Evolutionary conservation across 2,329 filamentous ascomycete species (phyloP).

Genomic region (Teratosphaeria zuluensis): DNA sequence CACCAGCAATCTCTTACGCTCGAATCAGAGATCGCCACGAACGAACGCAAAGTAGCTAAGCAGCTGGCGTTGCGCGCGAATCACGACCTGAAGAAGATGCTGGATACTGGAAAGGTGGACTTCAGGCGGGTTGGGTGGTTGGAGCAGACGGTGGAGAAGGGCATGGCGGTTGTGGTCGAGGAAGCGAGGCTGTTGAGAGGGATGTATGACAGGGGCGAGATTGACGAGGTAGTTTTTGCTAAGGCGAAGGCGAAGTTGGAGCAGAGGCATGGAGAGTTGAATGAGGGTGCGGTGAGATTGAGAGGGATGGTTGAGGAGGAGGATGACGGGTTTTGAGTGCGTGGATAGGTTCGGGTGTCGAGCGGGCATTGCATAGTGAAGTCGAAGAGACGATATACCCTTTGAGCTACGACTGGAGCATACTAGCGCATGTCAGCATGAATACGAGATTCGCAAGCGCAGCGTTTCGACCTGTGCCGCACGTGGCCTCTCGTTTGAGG

Average conservation of each 20-base stretch:
- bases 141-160: conserved; percentile 19
- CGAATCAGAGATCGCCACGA: conserved; percentile 1
- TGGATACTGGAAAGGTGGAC: conserved; percentile 19
- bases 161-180: conserved; percentile 12
- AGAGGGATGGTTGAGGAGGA: conserved; percentile 16
- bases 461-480: no score
- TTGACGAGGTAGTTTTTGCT: conserved; percentile 9
- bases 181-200: conserved; percentile 11
- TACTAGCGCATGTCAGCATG: neutral
- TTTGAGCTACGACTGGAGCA: neutral
- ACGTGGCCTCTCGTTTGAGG: no score
- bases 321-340: neutral
- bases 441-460: neutral
- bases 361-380: neutral
- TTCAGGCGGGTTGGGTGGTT: conserved; percentile 13
- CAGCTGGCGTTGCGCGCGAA: conserved; percentile 17
- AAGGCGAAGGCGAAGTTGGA: conserved; percentile 10
- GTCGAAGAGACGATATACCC: neutral
- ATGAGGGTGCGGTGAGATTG: conserved; percentile 16
- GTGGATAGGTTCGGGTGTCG: neutral
- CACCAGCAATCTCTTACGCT: conserved; percentile 3
- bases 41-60: conserved; percentile 11
- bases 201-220: conserved; percentile 8
- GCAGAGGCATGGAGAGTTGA: conserved; percentile 11
- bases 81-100: conserved; percentile 16